A percentile compares a stretch with the other conserved stretches of the same genome.
Evolutionary conservation across 768 basidiomycete genomes (phyloP).

Genomic region (Tylopilus cervinicoccineus): DNA sequence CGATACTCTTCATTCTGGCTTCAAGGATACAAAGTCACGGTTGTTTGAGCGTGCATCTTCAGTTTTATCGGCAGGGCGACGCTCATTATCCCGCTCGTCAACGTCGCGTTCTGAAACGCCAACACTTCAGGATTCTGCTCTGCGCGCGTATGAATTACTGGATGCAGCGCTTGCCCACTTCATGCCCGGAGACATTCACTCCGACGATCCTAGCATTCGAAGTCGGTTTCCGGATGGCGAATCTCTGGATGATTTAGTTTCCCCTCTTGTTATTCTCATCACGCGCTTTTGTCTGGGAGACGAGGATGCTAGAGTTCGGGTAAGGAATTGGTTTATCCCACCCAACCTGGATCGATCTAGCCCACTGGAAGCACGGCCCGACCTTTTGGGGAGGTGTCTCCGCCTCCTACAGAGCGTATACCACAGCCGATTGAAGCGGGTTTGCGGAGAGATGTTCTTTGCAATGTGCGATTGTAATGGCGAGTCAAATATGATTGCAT

Average conservation of each 20-base stretch:
- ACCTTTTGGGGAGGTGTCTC: conserved; percentile 75
- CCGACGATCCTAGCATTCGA: conserved; percentile 62
- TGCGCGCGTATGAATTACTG: conserved; percentile 64
- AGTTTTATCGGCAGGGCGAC: conserved; percentile 29
- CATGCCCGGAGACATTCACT: conserved; percentile 60
- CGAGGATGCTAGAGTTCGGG: conserved; percentile 47
- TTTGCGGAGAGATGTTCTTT: conserved; percentile 85
- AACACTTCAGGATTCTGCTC: conserved; percentile 44
- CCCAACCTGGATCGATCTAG: conserved; percentile 73
- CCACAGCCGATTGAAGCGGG: conserved; percentile 65
- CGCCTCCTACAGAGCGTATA: conserved; percentile 74
- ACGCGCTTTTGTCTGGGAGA: conserved; percentile 66
- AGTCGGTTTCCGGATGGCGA: conserved; percentile 40
- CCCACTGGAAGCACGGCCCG: conserved; percentile 68
- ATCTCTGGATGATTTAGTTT: conserved; percentile 70
- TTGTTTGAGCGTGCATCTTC: conserved; percentile 27
- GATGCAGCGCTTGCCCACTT: conserved; percentile 57
- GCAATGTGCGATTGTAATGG: conserved; percentile 78
- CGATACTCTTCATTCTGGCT: conserved; percentile 2
- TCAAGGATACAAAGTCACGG: conserved; percentile 22
- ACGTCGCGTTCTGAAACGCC: conserved; percentile 34
- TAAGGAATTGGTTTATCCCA: conserved; percentile 72
- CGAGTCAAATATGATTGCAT: conserved; percentile 22
- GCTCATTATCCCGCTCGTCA: conserved; percentile 42
- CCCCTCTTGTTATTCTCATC: conserved; percentile 74